phyloP scores from a whole-genome alignment of 805 yeast species.

The Kluyveromyces starmeri region DNA sequence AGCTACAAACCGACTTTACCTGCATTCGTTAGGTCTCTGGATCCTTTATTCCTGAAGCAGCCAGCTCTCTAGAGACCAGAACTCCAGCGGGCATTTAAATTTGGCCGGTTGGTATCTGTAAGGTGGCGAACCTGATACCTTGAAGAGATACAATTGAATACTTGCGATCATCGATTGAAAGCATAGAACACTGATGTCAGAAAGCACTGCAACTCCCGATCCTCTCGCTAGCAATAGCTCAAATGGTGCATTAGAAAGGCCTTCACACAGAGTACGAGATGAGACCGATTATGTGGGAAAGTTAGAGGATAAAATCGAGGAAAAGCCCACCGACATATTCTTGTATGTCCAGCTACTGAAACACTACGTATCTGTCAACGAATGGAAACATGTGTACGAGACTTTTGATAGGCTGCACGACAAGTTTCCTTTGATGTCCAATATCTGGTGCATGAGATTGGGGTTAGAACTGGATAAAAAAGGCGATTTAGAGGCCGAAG shows the following conservation, averaged over 20 bases:
- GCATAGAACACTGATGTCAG: conserved; percentile 1
- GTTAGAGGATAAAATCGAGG: conserved; percentile 45
- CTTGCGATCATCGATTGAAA: too few relatives aligned
- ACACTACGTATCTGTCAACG: conserved; percentile 41
- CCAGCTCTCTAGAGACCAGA: too few relatives aligned
- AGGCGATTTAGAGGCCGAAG: conserved; percentile 39
- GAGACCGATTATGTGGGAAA: conserved; percentile 45
- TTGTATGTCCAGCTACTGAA: conserved; percentile 52
- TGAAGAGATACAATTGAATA: too few relatives aligned
- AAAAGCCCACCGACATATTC: conserved; percentile 43
- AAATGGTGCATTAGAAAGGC: conserved; percentile 6
- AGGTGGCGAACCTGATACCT: too few relatives aligned
- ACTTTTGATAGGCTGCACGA: conserved; percentile 52
- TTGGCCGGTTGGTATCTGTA: too few relatives aligned
- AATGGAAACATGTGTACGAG: conserved; percentile 48
- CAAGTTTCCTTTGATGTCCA: conserved; percentile 59
- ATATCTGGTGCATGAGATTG: conserved; percentile 69
- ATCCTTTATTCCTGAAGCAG: too few relatives aligned
- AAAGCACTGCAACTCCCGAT: conserved; percentile 5
- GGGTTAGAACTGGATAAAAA: conserved; percentile 54
- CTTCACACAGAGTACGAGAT: conserved; percentile 8
- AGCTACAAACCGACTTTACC: too few relatives aligned
- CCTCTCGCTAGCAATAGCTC: conserved; percentile 5
- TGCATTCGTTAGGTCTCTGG: too few relatives aligned
- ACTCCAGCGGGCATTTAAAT: too few relatives aligned